Base-by-base conservation (phyloP, 768 basidiomycete species). In the Chiua virens region DNA sequence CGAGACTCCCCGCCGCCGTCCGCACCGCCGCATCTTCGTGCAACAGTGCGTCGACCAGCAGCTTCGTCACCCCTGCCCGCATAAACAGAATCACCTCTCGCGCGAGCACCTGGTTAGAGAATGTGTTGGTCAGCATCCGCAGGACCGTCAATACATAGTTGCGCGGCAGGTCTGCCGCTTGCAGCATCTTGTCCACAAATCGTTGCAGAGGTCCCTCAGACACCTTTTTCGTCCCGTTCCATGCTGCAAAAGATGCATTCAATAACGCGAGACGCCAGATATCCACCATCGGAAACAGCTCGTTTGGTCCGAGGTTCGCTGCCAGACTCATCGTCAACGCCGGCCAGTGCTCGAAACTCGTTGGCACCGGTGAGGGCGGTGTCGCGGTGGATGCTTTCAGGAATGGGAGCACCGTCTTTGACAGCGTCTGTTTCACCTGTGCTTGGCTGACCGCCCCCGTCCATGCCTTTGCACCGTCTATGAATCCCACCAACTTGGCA, bases 251-350 rank as follows among this genome's bases (percentile, higher is more conserved):
- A 1, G 75, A 63, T 0, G 78, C 73, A 64, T 91, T 85, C 20
- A 94, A 78, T 17, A 90, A 65, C 0, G 85, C 86, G 10, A 94
- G 75, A 1, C 92, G 77, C 86, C 91, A 89, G 56, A 94, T 74
- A 62, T 96, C 93, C 11, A 85, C 78, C 5, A 94, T 64, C 1
- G 93, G 92, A 73, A 95, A 96, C 27, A 92, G 74, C 35, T 80
- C 72, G 9, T 76, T 74, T 0, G 74, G 48, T 0, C 80, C 75
- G 2, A 94, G 78, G 4, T 70, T 71, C 10, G 65, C 50, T 0
- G 65, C 62, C 2, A 92, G 67, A 1, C 67, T 60, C 6, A 56
- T 60, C 4, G 82, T 83, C 4, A 74, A 71, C 13, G 73, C 69
- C 1, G 76, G 64, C 82, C 82, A 89, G 3, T 69, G 60, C 9